Evolutionary conservation across 345 rosid genomes (phyloP).

Genomic region (Pugionium dolabratum): DNA sequence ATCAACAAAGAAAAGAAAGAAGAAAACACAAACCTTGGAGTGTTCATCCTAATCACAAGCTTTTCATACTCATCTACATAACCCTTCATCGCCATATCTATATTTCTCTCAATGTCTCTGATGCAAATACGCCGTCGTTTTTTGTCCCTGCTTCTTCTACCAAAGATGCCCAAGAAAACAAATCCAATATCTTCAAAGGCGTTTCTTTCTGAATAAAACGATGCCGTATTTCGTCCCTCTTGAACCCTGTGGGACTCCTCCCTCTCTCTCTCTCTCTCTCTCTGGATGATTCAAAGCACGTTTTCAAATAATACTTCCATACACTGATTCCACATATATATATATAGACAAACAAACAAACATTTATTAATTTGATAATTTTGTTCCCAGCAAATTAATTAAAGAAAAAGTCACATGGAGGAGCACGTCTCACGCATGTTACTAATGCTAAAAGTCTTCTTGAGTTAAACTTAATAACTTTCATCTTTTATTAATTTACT

Average conservation of each 20-base stretch:
- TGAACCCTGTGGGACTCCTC: conserved; percentile 7
- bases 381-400: conserved; percentile 13
- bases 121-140: conserved; percentile 17
- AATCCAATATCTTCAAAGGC: conserved; percentile 20
- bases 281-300: conserved; percentile 45
- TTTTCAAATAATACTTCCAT: conserved; percentile 43
- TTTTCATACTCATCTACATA: conserved; percentile 88
- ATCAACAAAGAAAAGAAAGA: not conserved
- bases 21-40: conserved; percentile 69
- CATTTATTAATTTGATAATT: conserved; percentile 17
- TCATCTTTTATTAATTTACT: not conserved
- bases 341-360: conserved; percentile 16
- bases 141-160: conserved; percentile 3
- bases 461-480: conserved; percentile 24
- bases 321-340: conserved; percentile 20
- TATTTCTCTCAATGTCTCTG: conserved; percentile 20
- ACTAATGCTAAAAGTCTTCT: conserved; percentile 36
- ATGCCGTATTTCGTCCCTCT: conserved; percentile 19
- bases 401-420: conserved; percentile 35
- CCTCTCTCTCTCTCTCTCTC: conserved; percentile 1
- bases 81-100: conserved; percentile 65
- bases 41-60: conserved; percentile 82
- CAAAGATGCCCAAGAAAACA: conserved; percentile 6
- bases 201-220: conserved; percentile 22
- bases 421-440: conserved; percentile 36